Evolutionary conservation across 495 filamentous ascomycete species (phyloP).

Genomic region (Tuber borchii): DNA sequence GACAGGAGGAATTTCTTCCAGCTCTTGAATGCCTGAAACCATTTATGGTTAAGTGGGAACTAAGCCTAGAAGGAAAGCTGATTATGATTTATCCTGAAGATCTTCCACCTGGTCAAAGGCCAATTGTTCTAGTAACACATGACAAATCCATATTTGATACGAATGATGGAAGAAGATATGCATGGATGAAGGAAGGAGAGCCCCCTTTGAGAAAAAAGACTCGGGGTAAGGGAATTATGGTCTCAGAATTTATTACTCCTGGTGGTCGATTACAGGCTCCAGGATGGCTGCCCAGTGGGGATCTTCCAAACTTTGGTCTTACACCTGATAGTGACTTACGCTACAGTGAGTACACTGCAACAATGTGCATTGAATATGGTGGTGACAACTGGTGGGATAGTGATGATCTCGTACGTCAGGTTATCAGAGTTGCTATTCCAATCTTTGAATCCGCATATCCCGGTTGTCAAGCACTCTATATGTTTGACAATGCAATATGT

Average conservation of each 20-base stretch:
- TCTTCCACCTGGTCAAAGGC: no score
- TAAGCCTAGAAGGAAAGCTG: no score
- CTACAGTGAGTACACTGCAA: background rate
- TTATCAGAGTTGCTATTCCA: background rate
- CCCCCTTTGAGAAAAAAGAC: background rate
- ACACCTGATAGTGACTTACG: no score
- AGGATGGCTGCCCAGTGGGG: background rate
- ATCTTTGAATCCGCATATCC: conserved; percentile 9
- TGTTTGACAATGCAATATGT: conserved; percentile 16
- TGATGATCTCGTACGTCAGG: background rate
- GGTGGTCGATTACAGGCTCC: no score
- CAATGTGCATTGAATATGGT: background rate
- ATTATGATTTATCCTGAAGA: no score
- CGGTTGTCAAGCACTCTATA: background rate
- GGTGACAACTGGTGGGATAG: conserved; percentile 8
- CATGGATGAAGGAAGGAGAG: conserved; percentile 3
- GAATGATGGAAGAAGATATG: background rate
- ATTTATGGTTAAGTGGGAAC: no score
- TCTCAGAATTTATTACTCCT: background rate
- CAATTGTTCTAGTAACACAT: background rate
- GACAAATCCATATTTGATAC: background rate
- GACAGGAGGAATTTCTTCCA: no score
- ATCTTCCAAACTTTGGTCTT: background rate
- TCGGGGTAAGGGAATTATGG: background rate
- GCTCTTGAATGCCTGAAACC: no score